Conservation (phyloP, 208 protist genomes). For the Acanthamoeba polyphaga region DNA sequence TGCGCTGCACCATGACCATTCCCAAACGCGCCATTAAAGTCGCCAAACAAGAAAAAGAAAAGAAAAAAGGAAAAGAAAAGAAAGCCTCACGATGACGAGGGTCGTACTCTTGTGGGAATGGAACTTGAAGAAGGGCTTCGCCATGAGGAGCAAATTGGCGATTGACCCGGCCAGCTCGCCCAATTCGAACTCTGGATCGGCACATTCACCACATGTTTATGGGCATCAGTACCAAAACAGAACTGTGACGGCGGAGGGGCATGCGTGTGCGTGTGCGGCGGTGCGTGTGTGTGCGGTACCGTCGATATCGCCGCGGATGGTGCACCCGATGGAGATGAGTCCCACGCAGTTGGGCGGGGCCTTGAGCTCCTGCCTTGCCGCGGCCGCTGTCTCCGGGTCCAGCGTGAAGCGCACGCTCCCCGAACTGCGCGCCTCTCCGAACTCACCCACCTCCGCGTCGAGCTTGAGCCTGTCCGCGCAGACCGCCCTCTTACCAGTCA, state of each 20-base stretch:
- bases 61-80: not conserved
- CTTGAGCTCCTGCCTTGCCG: constrained; percentile 3
- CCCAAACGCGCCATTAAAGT: too few species aligned
- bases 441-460: constrained; percentile 42
- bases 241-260: not conserved
- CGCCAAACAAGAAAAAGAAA: not conserved
- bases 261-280: not conserved
- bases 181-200: constrained; percentile 38
- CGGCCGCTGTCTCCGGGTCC: not conserved
- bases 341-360: not conserved
- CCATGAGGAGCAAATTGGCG: constrained; percentile 19
- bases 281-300: not conserved
- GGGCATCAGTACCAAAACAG: not conserved
- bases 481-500: too few species aligned
- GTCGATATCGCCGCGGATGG: not conserved
- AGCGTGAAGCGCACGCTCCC: not conserved
- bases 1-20: not conserved
- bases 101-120: constrained; percentile 67
- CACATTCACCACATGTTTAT: not conserved
- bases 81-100: too few species aligned
- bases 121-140: constrained; percentile 62
- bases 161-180: constrained; percentile 54
- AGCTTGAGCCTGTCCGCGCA: not conserved
- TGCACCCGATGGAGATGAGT: constrained; percentile 17
- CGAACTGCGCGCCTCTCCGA: constrained; percentile 32